A percentile compares a stretch with the other conserved stretches of the same genome.
phyloP scores from a whole-genome alignment of 2,329 filamentous ascomycete genomes.

The Penicillium brevicompactum region DNA sequence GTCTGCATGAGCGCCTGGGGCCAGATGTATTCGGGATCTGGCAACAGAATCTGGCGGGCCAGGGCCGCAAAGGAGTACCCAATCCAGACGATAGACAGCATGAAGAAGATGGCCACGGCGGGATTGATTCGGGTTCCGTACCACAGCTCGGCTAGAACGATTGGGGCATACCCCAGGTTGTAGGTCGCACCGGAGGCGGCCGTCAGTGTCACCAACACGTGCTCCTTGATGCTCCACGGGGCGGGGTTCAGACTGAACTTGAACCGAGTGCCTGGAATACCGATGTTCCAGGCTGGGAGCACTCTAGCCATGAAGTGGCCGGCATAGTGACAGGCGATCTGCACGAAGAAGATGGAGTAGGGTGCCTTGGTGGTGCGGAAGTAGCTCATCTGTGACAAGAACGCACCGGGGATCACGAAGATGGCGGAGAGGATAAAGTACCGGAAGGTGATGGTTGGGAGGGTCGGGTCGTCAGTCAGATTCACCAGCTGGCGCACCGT shows the following conservation, averaged over 20 bases:
- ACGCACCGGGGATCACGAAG: conserved; percentile 53
- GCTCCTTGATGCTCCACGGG: conserved; percentile 61
- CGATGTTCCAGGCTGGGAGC: conserved; percentile 52
- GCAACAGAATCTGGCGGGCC: conserved; percentile 59
- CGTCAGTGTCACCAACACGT: conserved; percentile 59
- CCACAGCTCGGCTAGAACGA: conserved; percentile 60
- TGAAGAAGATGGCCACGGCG: conserved; percentile 61
- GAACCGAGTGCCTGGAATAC: conserved; percentile 51
- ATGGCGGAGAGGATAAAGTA: conserved; percentile 2
- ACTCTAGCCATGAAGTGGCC: conserved; percentile 56
- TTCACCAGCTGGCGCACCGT: conserved; percentile 61
- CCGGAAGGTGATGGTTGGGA: conserved; percentile 60
- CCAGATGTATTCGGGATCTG: conserved; percentile 61
- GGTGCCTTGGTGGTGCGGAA: conserved; percentile 61
- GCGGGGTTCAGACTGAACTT: conserved; percentile 59
- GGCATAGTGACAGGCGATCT: conserved; percentile 59
- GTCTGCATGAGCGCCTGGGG: conserved; percentile 58
- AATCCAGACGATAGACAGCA: conserved; percentile 60
- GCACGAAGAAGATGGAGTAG: conserved; percentile 65
- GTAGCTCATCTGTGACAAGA: conserved; percentile 58
- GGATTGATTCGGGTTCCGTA: conserved; percentile 57
- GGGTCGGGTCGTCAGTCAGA: conserved; percentile 58
- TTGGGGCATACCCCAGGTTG: conserved; percentile 55
- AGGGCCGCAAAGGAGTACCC: conserved; percentile 63
- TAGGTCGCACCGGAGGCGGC: conserved; percentile 57